Conservation (phyloP, 139 green algal species). For the Closterium sp. region DNA sequence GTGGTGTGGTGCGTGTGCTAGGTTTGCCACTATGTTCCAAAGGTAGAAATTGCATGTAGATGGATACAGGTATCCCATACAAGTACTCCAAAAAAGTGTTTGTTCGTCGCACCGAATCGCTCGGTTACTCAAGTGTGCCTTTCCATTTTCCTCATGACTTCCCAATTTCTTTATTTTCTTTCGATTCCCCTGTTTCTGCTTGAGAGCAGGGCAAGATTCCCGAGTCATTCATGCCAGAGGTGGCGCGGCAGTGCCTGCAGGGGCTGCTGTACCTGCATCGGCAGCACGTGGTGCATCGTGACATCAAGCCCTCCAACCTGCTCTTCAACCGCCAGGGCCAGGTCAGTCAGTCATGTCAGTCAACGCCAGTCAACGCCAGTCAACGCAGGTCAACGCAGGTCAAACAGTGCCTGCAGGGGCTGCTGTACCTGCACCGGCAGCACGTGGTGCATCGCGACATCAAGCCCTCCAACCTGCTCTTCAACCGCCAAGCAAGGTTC, state of each 20-base stretch:
- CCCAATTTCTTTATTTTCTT: too few relatives aligned
- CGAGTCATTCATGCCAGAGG: slow-evolving; percentile 44
- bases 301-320: slow-evolving; percentile 50
- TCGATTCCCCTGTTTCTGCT: neutral
- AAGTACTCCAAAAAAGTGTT: too few relatives aligned
- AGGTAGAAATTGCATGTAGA: too few relatives aligned
- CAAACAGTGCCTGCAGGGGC: slow-evolving; percentile 51
- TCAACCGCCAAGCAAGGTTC: too few relatives aligned
- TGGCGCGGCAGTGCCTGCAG: slow-evolving; percentile 46
- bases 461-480: slow-evolving; percentile 45
- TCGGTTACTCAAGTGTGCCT: too few relatives aligned
- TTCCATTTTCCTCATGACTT: too few relatives aligned
- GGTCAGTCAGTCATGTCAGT: neutral
- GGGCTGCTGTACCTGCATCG: slow-evolving; percentile 47
- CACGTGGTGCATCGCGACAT: slow-evolving; percentile 50
- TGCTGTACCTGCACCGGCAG: too few relatives aligned
- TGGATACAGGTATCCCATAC: too few relatives aligned
- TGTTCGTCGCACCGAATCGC: too few relatives aligned
- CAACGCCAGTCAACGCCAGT: neutral
- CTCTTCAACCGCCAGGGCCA: slow-evolving; percentile 35
- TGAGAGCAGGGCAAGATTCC: slow-evolving; percentile 30
- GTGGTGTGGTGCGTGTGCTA: too few relatives aligned
- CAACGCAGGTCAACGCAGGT: neutral
- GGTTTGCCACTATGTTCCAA: too few relatives aligned
- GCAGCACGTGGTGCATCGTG: slow-evolving; percentile 46